Base-by-base conservation (phyloP, 2,329 filamentous ascomycete species). In the Lecanicillium sp. region DNA sequence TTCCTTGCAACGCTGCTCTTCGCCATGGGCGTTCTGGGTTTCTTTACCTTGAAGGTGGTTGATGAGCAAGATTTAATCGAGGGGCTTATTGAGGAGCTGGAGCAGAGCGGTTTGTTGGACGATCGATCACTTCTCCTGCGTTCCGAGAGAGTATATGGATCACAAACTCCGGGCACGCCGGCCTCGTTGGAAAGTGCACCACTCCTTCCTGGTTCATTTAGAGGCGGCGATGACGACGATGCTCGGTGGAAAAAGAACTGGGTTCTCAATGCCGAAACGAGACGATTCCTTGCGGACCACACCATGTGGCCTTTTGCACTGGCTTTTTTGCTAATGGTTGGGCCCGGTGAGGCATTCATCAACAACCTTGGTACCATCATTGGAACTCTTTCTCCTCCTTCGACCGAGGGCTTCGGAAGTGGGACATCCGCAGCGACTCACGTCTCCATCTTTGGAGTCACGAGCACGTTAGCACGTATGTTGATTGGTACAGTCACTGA, bases 281-380 rank as follows among this genome's bases (percentile, higher is more conserved):
- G 83, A 11, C 75, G 82, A 3, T 98, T 97, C 64, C 74, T 98
- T 9, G 76, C 79, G 20, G 93, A 98, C 57, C 83, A 79, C 51
- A 96, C 90, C 11, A 97, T 97, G 91, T 98, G 91, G 91, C 87
- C 83, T 62, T 84, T 98, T 56, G 89, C 91, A 0, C 71, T 84
- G 1, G 90, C 90, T 17, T 97, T 98, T 68, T 88, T 97, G 66
- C 78, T 97, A 53, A 87, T 95, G 57, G 87, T 90, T 46, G 93
- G 93, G 0, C 91, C 93, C 0, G 91, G 90, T n/a, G 93, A 98
- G 67, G 87, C 91, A 10, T 98, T 96, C 64, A 90, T 97, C 68
- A 98, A 97, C 69, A 98, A 97, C 59, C 73, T 98, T 9, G 93
- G 93, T 29, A 96, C 90, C 20, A 84, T 98, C 52, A 90, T 97